Evolutionary conservation across 1,284 basidiomycete genomes (phyloP), one percentile per base, ranked within the genome.

Genomic region (Blastosporella zonata): DNA sequence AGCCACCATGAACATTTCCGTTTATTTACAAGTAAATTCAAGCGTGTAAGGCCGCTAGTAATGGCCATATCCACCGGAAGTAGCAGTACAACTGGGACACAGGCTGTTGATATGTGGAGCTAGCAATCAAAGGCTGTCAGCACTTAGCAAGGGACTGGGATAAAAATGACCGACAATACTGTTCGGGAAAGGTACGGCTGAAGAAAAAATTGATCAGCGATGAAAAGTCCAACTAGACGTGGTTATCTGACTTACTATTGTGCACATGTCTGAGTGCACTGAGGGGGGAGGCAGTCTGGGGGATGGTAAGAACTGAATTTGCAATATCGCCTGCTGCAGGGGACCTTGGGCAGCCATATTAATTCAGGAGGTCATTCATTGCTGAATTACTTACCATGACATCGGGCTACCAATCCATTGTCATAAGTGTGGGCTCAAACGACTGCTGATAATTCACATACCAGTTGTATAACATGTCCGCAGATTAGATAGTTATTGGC

Each of bases 181-280:
- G 81, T 56, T 87, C 78, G 25, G 84, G 84, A 53, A 68, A 84
- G 57, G 81, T 76, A 38, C 71, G 84, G 57, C 84, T 87, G 53
- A 22, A 34, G n/a, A n/a, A n/a, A n/a, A n/a, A n/a, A n/a, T n/a
- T 57, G 23, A 36, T 46, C 29, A 36, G n/a, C 50, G 43, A 46
- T 27, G 4, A n/a, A 31, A 28, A 43, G 29, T 21, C 34, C 17
- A 10, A 52, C 46, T 46, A 35, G 10, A 33, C 8, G 23, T 42
- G 12, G n/a, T n/a, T n/a, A n/a, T n/a, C n/a, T 21, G 3, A 68
- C 84, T 67, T 62, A 87, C 84, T 85, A 84, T 62, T 87, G 84
- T 77, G 80, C 84, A 62, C 84, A 87, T 39, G 71, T 75, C 50
- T 72, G 62, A 40, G 64, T 74, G 59, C 84, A 87, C 28, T 60